Base-by-base conservation (phyloP, 2,329 filamentous ascomycete genomes). In the Colletotrichum sp. region DNA sequence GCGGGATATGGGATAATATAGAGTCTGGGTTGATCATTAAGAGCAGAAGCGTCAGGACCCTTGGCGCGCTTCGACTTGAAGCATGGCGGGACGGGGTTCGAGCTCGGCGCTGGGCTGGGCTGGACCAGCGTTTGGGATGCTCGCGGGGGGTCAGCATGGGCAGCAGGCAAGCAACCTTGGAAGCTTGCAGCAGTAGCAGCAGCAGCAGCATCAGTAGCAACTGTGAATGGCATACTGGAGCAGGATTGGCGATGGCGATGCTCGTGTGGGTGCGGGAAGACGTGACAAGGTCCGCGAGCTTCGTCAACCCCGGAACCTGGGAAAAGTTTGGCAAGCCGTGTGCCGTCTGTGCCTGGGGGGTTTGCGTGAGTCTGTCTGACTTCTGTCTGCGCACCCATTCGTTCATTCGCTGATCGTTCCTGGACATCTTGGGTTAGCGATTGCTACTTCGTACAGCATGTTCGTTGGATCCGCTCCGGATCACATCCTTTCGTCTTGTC, bases 51-150 rank as follows among this genome's bases (percentile, higher is more conserved):
- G 32, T 58, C n/a, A 68, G 43, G 71, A 67, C 73, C 69, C 69
- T 73, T 68, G 69, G 63, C 58, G 63, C 58, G 63, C 56, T 28
- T 58, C 69, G 48, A 48, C 56, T 52, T 65, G 69, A 73, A 59
- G 73, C 73, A 75, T 73, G 73, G 63, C 69, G 63, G 63, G 63
- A 73, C 61, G 52, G 69, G 69, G 69, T 68, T 75, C 69, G 69
- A 73, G 73, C 73, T 63, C 63, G 63, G 63, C 56, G 36, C 58
- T 48, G n/a, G 68, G 55, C 73, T 67, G 59, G 62, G 43, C 69
- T 73, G 52, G 55, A 58, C 69, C 73, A 68, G 73, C 34, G 69
- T 75, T 75, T 75, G 73, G 73, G 73, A 69, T 73, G 58, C 63
- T 73, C 73, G 69, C 69, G 43, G 73, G 69, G 69, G 66, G n/a